Conservation (phyloP, 169 alveolate species). For the Babesia ovata region DNA sequence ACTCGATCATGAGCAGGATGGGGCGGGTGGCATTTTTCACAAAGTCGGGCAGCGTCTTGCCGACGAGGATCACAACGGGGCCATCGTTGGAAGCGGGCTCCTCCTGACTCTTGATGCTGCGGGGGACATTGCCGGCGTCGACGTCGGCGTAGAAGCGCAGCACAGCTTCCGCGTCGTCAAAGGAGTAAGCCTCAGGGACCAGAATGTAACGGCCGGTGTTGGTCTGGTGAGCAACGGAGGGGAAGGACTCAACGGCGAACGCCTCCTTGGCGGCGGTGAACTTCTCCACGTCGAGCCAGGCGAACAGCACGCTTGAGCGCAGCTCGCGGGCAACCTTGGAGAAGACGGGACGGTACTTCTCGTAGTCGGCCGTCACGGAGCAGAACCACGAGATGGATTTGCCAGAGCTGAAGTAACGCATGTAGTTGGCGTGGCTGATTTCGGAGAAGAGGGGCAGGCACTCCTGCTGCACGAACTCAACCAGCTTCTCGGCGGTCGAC, state of each 20-base stretch:
- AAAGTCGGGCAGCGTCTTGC: conserved; percentile 71
- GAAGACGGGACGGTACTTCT: conserved; percentile 65
- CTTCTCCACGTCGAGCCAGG: conserved; percentile 68
- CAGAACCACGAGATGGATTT: conserved; percentile 80
- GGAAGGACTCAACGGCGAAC: conserved; percentile 61
- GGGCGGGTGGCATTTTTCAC: conserved; percentile 65
- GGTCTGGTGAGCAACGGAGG: conserved; percentile 79
- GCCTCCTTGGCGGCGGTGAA: conserved; percentile 66
- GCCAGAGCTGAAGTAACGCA: conserved; percentile 72
- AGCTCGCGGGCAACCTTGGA: conserved; percentile 52
- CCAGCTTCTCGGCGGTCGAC: conserved; percentile 45
- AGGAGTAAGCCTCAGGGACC: conserved; percentile 47
- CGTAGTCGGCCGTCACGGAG: conserved; percentile 72
- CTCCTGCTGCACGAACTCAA: conserved; percentile 68
- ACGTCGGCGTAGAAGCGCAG: conserved; percentile 74
- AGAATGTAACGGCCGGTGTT: conserved; percentile 72
- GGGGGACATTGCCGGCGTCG: conserved; percentile 70
- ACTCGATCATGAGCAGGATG: conserved; percentile 75
- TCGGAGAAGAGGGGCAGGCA: conserved; percentile 77
- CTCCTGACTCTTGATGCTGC: conserved; percentile 74
- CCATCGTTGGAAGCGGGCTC: conserved; percentile 73
- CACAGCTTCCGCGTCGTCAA: conserved; percentile 60
- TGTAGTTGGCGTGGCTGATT: conserved; percentile 75
- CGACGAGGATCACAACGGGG: conserved; percentile 74
- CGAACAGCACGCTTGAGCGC: conserved; percentile 43